Evolutionary conservation across 2,329 filamentous ascomycete species (phyloP).

Genomic region (Colletotrichum truncatum): DNA sequence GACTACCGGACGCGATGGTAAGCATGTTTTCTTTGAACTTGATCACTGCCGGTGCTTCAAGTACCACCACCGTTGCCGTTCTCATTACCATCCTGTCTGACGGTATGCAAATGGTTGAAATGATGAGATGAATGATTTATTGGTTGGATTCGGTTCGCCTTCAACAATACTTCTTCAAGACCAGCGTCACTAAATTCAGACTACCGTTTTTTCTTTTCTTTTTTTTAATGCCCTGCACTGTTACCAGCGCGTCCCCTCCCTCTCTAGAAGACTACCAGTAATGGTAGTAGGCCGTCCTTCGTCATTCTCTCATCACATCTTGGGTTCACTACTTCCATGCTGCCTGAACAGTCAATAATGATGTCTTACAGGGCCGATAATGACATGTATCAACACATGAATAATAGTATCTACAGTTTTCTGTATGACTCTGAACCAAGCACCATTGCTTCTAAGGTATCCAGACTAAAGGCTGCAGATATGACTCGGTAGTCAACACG

Average conservation of each 20-base stretch:
- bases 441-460: background rate
- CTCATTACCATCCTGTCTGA: background rate
- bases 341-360: conserved; percentile 19
- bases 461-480: conserved; percentile 53
- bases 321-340: background rate
- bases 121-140: background rate
- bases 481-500: conserved; percentile 90
- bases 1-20: conserved; percentile 91
- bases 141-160: background rate
- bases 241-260: background rate
- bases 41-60: background rate
- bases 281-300: background rate
- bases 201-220: background rate
- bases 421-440: conserved; percentile 57
- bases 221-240: too few relatives aligned
- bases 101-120: background rate
- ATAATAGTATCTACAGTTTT: conserved; percentile 88
- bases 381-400: conserved; percentile 95
- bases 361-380: conserved; percentile 77
- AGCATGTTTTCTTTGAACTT: conserved; percentile 31
- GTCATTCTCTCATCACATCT: conserved; percentile 19
- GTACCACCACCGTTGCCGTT: background rate
- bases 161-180: conserved; percentile 10
- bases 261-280: background rate
- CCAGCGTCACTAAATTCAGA: conserved; percentile 5